Percentiles rank a stretch among this genome's conserved stretches.
These are phyloP conservation scores for Boletus rex-veris DNA, from an alignment of 768 basidiomycete genomes.

Conservation along the genomic window DNA sequence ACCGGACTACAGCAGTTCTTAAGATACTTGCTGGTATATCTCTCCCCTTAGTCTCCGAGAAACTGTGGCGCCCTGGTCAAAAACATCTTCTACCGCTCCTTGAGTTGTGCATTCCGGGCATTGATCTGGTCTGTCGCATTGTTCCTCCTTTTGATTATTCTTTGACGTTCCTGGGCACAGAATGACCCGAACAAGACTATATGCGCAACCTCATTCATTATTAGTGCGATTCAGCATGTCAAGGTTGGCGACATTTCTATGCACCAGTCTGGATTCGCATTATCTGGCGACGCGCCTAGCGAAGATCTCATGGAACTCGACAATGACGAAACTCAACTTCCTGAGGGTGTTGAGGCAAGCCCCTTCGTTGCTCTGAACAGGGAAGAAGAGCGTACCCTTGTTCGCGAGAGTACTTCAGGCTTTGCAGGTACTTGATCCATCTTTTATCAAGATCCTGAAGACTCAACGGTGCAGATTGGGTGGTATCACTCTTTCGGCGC, in stretches of 20 bases:
- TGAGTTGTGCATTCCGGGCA: constrained; percentile 86
- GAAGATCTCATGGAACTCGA: constrained; percentile 57
- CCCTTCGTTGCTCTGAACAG: constrained; percentile 41
- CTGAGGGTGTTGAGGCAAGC: constrained; percentile 44
- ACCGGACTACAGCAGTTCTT: constrained; percentile 87
- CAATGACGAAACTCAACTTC: constrained; percentile 42
- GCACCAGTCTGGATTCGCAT: constrained; percentile 51
- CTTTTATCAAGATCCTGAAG: background rate
- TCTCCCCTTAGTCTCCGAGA: constrained; percentile 72
- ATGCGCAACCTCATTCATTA: constrained; percentile 76
- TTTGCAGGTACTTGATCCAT: constrained; percentile 58
- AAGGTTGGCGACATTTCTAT: constrained; percentile 75
- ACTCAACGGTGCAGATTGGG: constrained; percentile 58
- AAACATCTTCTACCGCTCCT: constrained; percentile 85
- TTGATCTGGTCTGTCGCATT: constrained; percentile 64
- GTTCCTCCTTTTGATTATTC: background rate
- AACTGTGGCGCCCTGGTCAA: constrained; percentile 80
- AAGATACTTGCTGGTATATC: constrained; percentile 78
- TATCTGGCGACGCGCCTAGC: constrained; percentile 50
- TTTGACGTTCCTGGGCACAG: constrained; percentile 33
- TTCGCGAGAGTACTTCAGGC: constrained; percentile 71
- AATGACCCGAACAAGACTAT: constrained; percentile 81
- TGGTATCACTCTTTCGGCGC: constrained; percentile 70
- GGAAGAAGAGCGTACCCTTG: constrained; percentile 69
- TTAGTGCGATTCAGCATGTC: constrained; percentile 67